Evolutionary conservation across 1,139 yeast genomes (phyloP).

Genomic region (Lodderomyces margitis): DNA sequence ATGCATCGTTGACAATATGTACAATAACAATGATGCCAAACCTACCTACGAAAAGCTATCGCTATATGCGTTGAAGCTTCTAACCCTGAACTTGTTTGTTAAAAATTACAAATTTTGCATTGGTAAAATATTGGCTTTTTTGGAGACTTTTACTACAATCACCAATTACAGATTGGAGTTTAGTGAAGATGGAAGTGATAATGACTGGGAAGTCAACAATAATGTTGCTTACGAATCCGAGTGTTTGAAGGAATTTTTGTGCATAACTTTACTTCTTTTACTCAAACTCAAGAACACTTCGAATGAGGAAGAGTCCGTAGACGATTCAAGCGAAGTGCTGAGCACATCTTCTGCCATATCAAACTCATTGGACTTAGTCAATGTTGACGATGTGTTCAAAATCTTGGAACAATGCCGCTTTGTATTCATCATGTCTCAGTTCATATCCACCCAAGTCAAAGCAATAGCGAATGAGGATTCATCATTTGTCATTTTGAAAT

Average conservation of each 20-base stretch:
- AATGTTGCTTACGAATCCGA: conserved; percentile 21
- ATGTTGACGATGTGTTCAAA: conserved; percentile 23
- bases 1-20: conserved; percentile 32
- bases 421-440: conserved; percentile 46
- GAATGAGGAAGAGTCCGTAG: conserved; percentile 16
- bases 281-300: conserved; percentile 33
- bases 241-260: conserved; percentile 35
- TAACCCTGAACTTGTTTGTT: conserved; percentile 40
- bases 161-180: conserved; percentile 13
- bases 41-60: conserved; percentile 25
- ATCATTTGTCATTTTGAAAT: conserved; percentile 36
- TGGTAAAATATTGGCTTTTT: conserved; percentile 39
- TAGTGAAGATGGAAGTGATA: conserved; percentile 4
- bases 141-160: conserved; percentile 29
- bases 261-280: conserved; percentile 34
- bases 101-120: conserved; percentile 39
- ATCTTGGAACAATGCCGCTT: conserved; percentile 40
- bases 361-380: conserved; percentile 14
- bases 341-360: conserved; percentile 1
- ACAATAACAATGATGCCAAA: conserved; percentile 11
- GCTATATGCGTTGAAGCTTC: conserved; percentile 32
- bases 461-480: conserved; percentile 20
- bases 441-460: conserved; percentile 32
- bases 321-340: conserved; percentile 2
- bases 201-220: conserved; percentile 4